Percentiles rank a stretch among this genome's conserved stretches.
phyloP scores from a whole-genome alignment of 2,329 filamentous ascomycete species.

The Alternaria gaisen region DNA sequence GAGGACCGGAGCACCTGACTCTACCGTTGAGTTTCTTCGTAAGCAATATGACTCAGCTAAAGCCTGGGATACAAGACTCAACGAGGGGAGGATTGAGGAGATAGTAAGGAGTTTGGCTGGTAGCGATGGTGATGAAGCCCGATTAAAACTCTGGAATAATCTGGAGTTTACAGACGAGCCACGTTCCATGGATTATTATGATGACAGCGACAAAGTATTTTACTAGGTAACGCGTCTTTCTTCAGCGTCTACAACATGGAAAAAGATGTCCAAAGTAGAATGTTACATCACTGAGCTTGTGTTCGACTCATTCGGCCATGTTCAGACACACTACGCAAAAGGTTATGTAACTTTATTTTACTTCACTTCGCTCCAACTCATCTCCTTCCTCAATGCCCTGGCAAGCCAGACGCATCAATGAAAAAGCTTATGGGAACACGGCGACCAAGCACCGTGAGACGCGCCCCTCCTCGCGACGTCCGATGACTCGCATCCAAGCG shows the following conservation, averaged over 20 bases:
- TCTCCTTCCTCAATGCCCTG: conserved; percentile 14
- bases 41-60: background rate
- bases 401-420: conserved; percentile 12
- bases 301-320: background rate
- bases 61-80: background rate
- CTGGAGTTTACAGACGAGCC: background rate
- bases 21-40: background rate
- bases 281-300: background rate
- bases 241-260: background rate
- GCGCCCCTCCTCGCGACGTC: conserved; percentile 8
- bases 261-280: background rate
- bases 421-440: conserved; percentile 11
- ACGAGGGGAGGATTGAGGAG: background rate
- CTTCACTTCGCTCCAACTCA: background rate
- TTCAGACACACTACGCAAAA: background rate
- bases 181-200: background rate
- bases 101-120: background rate
- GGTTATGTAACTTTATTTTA: background rate
- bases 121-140: background rate
- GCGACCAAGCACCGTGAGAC: background rate
- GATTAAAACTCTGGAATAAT: background rate
- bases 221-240: background rate
- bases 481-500: conserved; percentile 14
- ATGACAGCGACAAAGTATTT: background rate
- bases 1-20: background rate